phyloP scores from a whole-genome alignment of 129 eudicot species.

The Artemisia argyi region DNA sequence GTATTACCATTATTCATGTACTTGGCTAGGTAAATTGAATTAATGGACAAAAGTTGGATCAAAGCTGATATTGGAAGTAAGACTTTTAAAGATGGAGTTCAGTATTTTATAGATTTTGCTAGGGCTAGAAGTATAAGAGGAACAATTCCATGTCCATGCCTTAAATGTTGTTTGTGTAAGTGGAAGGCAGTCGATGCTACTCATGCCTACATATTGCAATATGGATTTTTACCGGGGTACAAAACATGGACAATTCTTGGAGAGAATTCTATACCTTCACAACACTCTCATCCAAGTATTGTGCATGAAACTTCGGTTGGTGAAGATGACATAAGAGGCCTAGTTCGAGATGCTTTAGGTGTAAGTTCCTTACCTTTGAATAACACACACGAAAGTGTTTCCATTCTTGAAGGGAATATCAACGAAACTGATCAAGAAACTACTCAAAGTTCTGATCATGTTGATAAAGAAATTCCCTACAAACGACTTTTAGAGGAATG shows the following conservation, averaged over 20 bases:
- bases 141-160: not conserved
- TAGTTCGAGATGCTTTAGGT: too few relatives aligned
- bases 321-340: too few relatives aligned
- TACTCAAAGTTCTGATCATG: too few relatives aligned
- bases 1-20: too few relatives aligned
- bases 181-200: not conserved
- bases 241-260: slow-evolving; percentile 1
- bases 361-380: too few relatives aligned
- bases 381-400: too few relatives aligned
- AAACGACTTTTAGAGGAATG: too few relatives aligned
- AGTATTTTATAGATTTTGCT: not conserved
- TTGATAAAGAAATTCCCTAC: too few relatives aligned
- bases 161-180: not conserved
- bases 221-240: slow-evolving; percentile 3
- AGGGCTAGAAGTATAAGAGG: not conserved
- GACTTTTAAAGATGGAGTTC: not conserved
- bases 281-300: not conserved
- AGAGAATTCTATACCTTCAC: not conserved
- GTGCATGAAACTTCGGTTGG: too few relatives aligned
- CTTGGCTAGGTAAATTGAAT: not conserved
- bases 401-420: too few relatives aligned
- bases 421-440: too few relatives aligned
- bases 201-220: not conserved
- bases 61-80: not conserved
- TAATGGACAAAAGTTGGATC: not conserved